Percentiles rank a stretch among this genome's conserved stretches.
Conservation (phyloP, 805 yeast species). For the Osmozyma mogii region DNA sequence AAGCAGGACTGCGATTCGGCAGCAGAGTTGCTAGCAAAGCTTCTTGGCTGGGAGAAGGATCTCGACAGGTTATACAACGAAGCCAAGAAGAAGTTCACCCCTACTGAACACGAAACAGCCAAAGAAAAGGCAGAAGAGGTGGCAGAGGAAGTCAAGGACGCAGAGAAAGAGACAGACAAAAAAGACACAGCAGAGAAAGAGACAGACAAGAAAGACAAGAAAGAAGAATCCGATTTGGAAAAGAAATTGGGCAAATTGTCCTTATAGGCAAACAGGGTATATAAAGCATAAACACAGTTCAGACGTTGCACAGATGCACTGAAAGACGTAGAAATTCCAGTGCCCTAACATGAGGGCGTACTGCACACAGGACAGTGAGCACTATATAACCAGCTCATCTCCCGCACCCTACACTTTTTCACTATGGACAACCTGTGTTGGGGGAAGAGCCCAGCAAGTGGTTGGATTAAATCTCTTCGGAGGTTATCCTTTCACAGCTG, state of each 20-base stretch:
- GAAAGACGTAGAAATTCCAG: no score
- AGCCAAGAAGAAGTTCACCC: slow-evolving; percentile 2
- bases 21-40: slow-evolving; percentile 43
- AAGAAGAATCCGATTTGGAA: slow-evolving; percentile 1
- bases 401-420: no score
- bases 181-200: not conserved
- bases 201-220: slow-evolving; percentile 6
- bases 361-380: no score
- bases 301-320: no score
- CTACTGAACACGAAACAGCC: not conserved
- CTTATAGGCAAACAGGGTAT: no score
- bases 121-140: not conserved
- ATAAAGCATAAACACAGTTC: no score
- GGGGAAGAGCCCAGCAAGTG: slow-evolving; percentile 35
- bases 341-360: no score
- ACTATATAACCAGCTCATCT: no score
- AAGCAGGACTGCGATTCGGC: slow-evolving; percentile 62
- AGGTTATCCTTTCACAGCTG: slow-evolving; percentile 23
- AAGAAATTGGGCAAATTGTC: slow-evolving; percentile 5
- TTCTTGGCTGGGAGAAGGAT: slow-evolving; percentile 60
- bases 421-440: slow-evolving; percentile 45
- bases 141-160: not conserved
- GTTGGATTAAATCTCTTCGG: slow-evolving; percentile 20
- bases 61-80: slow-evolving; percentile 31
- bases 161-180: not conserved